phyloP scores from a whole-genome alignment of 2,329 filamentous ascomycete species.

The Reticulascus tulasneorum region DNA sequence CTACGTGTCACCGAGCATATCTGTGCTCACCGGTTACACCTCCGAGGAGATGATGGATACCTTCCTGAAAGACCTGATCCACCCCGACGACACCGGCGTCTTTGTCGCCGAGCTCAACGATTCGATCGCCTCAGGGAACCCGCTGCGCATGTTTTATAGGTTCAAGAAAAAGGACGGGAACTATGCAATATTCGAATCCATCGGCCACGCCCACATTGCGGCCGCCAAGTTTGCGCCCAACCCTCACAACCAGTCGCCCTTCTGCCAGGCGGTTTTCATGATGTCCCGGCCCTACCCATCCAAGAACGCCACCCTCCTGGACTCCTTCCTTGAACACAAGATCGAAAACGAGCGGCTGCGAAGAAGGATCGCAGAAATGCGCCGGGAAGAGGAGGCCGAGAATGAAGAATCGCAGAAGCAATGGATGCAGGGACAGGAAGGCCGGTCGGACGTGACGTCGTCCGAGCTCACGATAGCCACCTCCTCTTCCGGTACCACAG shows the following conservation, averaged over 20 bases:
- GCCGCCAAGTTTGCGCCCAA: constrained; percentile 61
- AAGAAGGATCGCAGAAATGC: constrained; percentile 79
- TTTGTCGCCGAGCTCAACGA: constrained; percentile 88
- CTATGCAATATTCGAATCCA: constrained; percentile 82
- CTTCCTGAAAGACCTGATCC: constrained; percentile 78
- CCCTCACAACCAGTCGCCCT: constrained; percentile 60
- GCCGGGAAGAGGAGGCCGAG: constrained; percentile 80
- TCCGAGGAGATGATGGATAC: constrained; percentile 66
- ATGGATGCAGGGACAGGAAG: constrained; percentile 56
- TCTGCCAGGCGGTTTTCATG: constrained; percentile 89
- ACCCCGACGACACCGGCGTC: constrained; percentile 77
- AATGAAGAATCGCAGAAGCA: constrained; percentile 61
- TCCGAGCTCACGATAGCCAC: constrained; percentile 42
- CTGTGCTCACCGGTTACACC: constrained; percentile 70
- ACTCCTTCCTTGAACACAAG: constrained; percentile 94
- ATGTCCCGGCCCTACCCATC: constrained; percentile 88
- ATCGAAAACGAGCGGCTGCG: constrained; percentile 88
- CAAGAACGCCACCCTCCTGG: constrained; percentile 77
- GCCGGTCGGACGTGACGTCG: constrained; percentile 47
- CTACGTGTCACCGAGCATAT: constrained; percentile 79
- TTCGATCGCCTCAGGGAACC: constrained; percentile 75
- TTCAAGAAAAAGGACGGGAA: constrained; percentile 69
- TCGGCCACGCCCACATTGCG: constrained; percentile 85
- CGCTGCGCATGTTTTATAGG: constrained; percentile 81
- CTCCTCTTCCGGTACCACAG: constrained; percentile 17